Evolutionary conservation across 306 rosid genomes (phyloP).

Genomic region (Coriaria nepalensis): DNA sequence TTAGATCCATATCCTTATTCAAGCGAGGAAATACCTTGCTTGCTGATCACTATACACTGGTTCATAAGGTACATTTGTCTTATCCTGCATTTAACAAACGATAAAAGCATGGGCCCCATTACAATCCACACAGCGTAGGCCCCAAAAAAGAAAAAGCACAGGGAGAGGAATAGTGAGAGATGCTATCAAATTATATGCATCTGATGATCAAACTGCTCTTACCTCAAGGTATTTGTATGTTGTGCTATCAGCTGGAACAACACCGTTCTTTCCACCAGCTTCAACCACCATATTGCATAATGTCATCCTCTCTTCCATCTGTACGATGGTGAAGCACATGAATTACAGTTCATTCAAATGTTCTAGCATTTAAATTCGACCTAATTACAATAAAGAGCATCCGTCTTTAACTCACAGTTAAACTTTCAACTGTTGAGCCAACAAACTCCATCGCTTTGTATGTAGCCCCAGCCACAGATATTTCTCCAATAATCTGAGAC

Average conservation of each 20-base stretch:
- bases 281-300: slow-evolving; percentile 91
- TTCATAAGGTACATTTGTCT: slow-evolving; percentile 25
- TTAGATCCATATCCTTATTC: too few relatives aligned
- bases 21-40: slow-evolving; percentile 24
- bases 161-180: not conserved
- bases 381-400: not conserved
- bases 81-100: slow-evolving; percentile 24
- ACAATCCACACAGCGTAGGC: too few relatives aligned
- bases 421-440: slow-evolving; percentile 77
- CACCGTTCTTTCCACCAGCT: slow-evolving; percentile 92
- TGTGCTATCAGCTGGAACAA: slow-evolving; percentile 71
- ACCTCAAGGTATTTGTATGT: slow-evolving; percentile 88
- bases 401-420: slow-evolving; percentile 36
- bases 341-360: not conserved
- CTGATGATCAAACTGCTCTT: slow-evolving; percentile 15
- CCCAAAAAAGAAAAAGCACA: too few relatives aligned
- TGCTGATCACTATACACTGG: slow-evolving; percentile 38
- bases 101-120: not conserved
- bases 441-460: slow-evolving; percentile 92
- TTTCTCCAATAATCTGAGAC: slow-evolving; percentile 83
- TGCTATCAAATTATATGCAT: not conserved
- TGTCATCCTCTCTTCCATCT: slow-evolving; percentile 98
- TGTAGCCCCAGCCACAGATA: slow-evolving; percentile 81
- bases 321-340: not conserved
- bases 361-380: slow-evolving; percentile 5